A percentile compares a stretch with the other conserved stretches of the same genome.
phyloP scores from a whole-genome alignment of 2,329 filamentous ascomycete species.

The Colletotrichum destructivum region DNA sequence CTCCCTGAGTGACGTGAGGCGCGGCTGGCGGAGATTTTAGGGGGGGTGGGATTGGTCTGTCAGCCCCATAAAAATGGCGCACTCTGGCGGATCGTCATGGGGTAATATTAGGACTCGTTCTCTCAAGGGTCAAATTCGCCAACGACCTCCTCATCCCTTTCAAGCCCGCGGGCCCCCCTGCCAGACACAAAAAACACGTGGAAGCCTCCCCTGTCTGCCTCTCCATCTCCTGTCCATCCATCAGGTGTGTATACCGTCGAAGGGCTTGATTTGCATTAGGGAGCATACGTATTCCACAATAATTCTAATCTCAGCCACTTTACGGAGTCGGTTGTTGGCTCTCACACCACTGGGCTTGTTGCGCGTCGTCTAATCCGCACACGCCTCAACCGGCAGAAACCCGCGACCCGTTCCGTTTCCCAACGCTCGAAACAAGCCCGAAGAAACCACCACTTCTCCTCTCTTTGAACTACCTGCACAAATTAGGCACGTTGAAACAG shows the following conservation, averaged over 20 bases:
- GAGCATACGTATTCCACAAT: conserved; percentile 10
- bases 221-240: not conserved
- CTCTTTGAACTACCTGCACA: conserved; percentile 9
- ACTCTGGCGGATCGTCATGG: conserved; percentile 20
- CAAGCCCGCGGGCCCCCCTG: conserved; percentile 8
- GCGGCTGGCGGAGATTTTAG: no score
- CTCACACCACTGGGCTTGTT: conserved; percentile 6
- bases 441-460: conserved; percentile 30
- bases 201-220: conserved; percentile 1
- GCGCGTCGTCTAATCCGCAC: conserved; percentile 14
- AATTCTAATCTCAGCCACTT: conserved; percentile 19
- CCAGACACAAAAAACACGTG: conserved; percentile 18
- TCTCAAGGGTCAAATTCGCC: conserved; percentile 5
- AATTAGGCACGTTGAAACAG: conserved; percentile 17
- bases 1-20: not conserved
- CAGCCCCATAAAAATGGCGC: conserved; percentile 11
- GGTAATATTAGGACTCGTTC: conserved; percentile 3
- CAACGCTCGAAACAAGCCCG: conserved; percentile 26
- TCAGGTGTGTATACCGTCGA: not conserved
- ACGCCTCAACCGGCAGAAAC: conserved; percentile 20
- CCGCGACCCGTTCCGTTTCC: conserved; percentile 26
- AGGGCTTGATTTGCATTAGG: not conserved
- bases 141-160: conserved; percentile 12
- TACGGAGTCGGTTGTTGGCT: conserved; percentile 12
- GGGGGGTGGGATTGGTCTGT: not conserved